Evolutionary conservation across 345 rosid genomes (phyloP), one percentile per base, ranked within the genome.

Genomic region (Sisymbrium altissimum): DNA sequence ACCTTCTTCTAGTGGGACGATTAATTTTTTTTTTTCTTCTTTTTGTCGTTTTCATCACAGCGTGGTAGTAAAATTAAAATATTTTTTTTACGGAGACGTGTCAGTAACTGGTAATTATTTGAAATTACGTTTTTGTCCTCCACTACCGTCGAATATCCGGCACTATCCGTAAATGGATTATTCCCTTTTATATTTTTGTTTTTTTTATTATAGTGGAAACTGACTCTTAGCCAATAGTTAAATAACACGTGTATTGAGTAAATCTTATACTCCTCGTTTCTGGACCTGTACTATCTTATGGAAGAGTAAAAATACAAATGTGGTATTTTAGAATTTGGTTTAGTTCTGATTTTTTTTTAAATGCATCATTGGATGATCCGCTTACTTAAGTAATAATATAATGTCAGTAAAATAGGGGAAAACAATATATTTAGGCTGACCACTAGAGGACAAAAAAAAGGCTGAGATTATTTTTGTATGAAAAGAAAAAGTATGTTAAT

Each of bases 31-130:
- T n/a, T n/a, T n/a, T n/a, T n/a, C 3, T 23, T 23, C 3, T 23
- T 23, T 23, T 23, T 23, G 68, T 75, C 69, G 13, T 62, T 75
- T 61, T 68, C 43, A 62, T 35, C 57, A 53, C 9, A 62, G 64
- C 65, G 41, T 69, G 71, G 67, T 66, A 46, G 79, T 76, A 61
- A 76, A 27, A 27, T 2, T 27, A 2, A 27, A 70, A 70, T n/a
- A n/a, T n/a, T 43, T 39, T 62, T 76, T 68, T 77, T 70, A 77
- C 72, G 55, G 72, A 65, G 48, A 77, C 68, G 80, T 77, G 80
- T 77, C 72, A 77, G 76, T 77, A 61, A 76, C 10, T 35, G 64
- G 25, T 14, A n/a, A 27, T 3, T 27, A 6, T 11, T 0, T 2
- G 0, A 38, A 63, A n/a, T 38, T 68, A 79, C 78, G 6, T 0